These are phyloP conservation scores for Pittosporum tobira DNA, from an alignment of 129 eudicot species.

Conservation along the genomic window DNA sequence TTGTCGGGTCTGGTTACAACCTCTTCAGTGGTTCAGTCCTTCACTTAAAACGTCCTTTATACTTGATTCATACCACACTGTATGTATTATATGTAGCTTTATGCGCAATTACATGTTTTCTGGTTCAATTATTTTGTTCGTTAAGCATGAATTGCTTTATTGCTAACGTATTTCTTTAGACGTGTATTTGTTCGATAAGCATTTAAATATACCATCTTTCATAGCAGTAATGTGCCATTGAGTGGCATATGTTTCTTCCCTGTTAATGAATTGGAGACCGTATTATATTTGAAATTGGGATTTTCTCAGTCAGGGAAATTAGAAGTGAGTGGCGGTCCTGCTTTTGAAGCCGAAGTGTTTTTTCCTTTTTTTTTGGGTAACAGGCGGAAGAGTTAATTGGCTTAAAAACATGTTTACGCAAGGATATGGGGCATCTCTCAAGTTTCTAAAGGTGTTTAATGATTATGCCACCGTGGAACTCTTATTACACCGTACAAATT, in stretches of 20 bases:
- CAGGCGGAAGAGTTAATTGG: no score
- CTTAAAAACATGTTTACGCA: no score
- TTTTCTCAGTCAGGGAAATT: no score
- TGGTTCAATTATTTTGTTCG: background rate
- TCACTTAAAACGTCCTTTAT: constrained; percentile 20
- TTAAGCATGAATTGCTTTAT: background rate
- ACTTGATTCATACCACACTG: background rate
- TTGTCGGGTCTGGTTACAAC: constrained; percentile 89
- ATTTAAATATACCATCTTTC: no score
- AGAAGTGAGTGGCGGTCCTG: no score
- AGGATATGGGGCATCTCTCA: no score
- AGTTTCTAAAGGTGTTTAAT: no score
- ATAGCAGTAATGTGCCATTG: background rate
- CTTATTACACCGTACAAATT: no score
- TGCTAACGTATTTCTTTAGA: background rate
- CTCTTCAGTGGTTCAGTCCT: constrained; percentile 78
- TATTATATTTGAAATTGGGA: background rate
- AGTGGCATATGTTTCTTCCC: background rate
- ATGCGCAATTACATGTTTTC: no score
- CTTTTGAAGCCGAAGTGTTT: no score
- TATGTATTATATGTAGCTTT: constrained; percentile 9
- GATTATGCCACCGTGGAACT: no score
- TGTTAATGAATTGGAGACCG: background rate
- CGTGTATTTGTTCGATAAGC: background rate
- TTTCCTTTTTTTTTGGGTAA: no score